These are phyloP conservation scores for Erythrophleum ivorense DNA, from an alignment of 331 rosid species.

Conservation along the genomic window DNA sequence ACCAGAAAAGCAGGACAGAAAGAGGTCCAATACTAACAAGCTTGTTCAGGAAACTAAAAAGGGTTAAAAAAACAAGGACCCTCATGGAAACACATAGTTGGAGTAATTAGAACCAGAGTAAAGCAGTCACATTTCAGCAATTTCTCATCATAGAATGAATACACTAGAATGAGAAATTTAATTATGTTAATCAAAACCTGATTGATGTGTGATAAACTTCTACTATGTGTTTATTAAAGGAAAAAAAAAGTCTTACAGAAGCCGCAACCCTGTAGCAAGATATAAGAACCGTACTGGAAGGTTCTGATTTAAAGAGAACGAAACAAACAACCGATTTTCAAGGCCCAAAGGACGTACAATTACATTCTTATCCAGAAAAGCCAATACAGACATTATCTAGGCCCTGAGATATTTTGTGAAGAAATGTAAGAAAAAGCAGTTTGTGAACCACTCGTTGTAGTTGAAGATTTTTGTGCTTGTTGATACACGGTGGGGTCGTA, in stretches of 20 bases:
- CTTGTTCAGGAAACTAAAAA: neutral
- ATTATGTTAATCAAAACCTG: neutral
- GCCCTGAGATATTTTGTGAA: constrained; percentile 85
- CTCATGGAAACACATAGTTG: neutral
- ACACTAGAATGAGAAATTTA: neutral
- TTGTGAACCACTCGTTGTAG: constrained; percentile 44
- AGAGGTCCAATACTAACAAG: neutral
- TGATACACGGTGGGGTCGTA: constrained; percentile 35
- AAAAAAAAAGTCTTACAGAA: neutral
- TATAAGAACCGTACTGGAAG: neutral
- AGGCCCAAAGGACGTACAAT: constrained; percentile 31
- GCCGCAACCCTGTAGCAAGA: neutral
- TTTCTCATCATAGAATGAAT: neutral
- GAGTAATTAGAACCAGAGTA: neutral
- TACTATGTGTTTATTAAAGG: neutral
- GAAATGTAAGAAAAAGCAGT: constrained; percentile 64
- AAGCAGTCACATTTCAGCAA: neutral
- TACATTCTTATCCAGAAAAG: constrained; percentile 28
- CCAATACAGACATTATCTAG: constrained; percentile 61
- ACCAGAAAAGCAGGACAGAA: neutral
- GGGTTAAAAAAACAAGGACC: neutral
- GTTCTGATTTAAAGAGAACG: neutral
- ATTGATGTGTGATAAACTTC: neutral
- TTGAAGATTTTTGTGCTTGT: constrained; percentile 41
- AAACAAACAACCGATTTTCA: neutral